These are phyloP conservation scores for Ajuga reptans DNA, from an alignment of 305 asterid species.

Conservation along the genomic window DNA sequence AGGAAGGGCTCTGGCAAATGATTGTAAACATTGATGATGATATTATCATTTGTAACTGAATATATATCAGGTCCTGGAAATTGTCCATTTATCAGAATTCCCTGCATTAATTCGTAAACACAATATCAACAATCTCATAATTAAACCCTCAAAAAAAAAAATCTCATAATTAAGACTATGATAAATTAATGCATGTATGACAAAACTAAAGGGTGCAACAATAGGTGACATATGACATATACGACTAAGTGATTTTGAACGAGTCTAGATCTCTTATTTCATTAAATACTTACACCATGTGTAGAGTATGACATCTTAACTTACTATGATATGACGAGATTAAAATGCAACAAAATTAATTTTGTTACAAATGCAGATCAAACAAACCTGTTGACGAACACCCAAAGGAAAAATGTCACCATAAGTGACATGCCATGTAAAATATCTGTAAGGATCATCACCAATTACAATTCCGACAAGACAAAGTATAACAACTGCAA, in stretches of 20 bases:
- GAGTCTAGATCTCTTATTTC: background rate
- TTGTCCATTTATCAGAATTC: constrained; percentile 58
- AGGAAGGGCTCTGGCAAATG: constrained; percentile 66
- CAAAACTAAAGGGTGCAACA: too few relatives aligned
- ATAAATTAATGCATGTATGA: too few relatives aligned
- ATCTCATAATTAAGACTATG: too few relatives aligned
- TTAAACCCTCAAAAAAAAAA: too few relatives aligned
- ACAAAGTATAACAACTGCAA: constrained; percentile 11
- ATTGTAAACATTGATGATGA: constrained; percentile 58
- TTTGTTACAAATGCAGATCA: background rate
- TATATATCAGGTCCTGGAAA: constrained; percentile 69
- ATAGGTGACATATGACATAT: too few relatives aligned
- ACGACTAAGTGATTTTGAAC: background rate
- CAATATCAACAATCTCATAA: background rate
- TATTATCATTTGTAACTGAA: constrained; percentile 60
- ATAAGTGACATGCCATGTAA: constrained; percentile 50
- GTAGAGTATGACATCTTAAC: too few relatives aligned
- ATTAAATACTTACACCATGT: background rate
- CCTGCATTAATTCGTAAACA: constrained; percentile 29
- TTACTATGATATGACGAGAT: too few relatives aligned
- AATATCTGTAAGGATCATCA: constrained; percentile 51
- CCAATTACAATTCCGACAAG: constrained; percentile 23
- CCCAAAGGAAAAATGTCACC: constrained; percentile 56
- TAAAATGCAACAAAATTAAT: too few relatives aligned
- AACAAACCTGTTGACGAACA: constrained; percentile 51